Base-by-base conservation (phyloP, 1,284 basidiomycete genomes). In the Trametes pubescens region DNA sequence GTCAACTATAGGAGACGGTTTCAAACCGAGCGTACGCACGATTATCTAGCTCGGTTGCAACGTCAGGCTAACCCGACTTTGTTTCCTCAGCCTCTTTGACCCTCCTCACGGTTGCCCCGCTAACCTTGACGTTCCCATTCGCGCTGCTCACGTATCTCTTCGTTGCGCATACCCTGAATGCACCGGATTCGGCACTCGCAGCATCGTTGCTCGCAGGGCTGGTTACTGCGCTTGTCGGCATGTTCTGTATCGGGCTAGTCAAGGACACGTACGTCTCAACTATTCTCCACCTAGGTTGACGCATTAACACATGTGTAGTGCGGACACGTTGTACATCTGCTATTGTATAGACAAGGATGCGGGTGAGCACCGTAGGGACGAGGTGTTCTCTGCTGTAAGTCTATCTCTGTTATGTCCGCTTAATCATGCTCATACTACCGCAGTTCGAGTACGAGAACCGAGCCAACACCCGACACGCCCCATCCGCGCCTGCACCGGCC, bases 311-410 rank as follows among this genome's bases (percentile, higher is more conserved):
- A 16, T 40, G 11, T 18, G 51, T 29, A 85, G 82, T 37, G 90
- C 92, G 62, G 94, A 96, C 73, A 90, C 94, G 2, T 73, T 96
- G 57, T 96, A 94, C 74, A 83, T 96, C 46, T 96, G 95, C 73
- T 94, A 94, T 73, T 93, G 93, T 70, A 93, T 96, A 58, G 94
- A 96, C 74, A 88, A 90, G 68, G 92, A 92, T 55, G 79, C 83
- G 1, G 91, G 91, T 0, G 83, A 85, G 47, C 78, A 80, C 51
- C 86, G 86, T 64, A 83, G 85, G 57, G 83, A 86, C 54, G 88
- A 92, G 72, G 91, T 93, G 13, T 90, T 89, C 66, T 79, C 84
- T 53, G 87, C 89, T 44, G 88, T 94, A 73, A 76, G 91, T 82
- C 13, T 26, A n/a, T 6, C 26, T 26, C 21, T n/a, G 24, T 11